Evolutionary conservation across 2,329 filamentous ascomycete species (phyloP).

Genomic region (Epichloe gansuensis): DNA sequence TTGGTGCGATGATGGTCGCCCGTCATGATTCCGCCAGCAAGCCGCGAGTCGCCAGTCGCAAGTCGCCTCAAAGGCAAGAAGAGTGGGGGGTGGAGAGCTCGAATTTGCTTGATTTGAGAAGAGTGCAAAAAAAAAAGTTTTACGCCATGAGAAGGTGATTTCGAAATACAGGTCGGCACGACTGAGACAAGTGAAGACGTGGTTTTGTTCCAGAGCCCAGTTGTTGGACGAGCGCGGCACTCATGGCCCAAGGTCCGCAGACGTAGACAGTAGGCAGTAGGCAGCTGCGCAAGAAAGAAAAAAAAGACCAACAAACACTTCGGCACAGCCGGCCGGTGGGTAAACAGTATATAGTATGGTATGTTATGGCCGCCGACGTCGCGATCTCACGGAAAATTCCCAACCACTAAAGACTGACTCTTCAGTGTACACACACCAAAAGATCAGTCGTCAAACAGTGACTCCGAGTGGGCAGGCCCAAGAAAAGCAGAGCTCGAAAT

Average conservation of each 20-base stretch:
- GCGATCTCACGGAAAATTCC: neutral
- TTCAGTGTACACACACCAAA: neutral
- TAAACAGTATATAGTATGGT: too few relatives aligned
- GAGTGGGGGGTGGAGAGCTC: neutral
- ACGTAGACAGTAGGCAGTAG: neutral
- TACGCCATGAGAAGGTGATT: neutral
- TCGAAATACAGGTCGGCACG: neutral
- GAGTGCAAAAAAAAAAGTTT: neutral
- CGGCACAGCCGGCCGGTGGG: neutral
- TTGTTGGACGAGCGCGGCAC: neutral
- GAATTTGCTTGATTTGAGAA: neutral
- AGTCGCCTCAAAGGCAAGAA: neutral
- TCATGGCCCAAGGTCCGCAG: neutral
- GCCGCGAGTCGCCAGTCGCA: neutral
- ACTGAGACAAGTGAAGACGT: too few relatives aligned
- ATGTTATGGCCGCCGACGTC: neutral
- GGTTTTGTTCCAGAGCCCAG: neutral
- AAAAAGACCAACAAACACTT: neutral
- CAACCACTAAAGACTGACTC: neutral
- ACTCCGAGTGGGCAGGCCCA: neutral
- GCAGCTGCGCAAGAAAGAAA: neutral
- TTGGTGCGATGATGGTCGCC: conserved; percentile 17
- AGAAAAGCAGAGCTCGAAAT: neutral
- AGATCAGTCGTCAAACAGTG: neutral
- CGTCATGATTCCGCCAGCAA: conserved; percentile 15